Conservation (phyloP, 768 basidiomycete genomes). For the Suillus paluster region DNA sequence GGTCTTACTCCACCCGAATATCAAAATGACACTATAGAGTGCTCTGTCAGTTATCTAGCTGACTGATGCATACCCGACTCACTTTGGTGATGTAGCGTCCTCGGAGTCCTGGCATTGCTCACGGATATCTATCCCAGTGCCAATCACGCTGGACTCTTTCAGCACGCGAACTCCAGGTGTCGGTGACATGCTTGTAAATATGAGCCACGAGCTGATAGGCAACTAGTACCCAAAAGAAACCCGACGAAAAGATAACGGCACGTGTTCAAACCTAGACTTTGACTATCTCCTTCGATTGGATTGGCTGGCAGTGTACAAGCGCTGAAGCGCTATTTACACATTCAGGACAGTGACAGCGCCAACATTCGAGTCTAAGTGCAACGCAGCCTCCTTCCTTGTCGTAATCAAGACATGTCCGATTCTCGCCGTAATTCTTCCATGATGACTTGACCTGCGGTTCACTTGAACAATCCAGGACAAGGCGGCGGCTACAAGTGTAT, state of each 20-base stretch:
- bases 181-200: background rate
- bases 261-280: background rate
- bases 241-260: background rate
- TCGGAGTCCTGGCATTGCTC: too few relatives aligned
- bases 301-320: too few relatives aligned
- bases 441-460: slow-evolving; percentile 35
- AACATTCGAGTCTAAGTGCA: slow-evolving; percentile 52
- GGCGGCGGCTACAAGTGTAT: slow-evolving; percentile 50
- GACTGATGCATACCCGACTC: too few relatives aligned
- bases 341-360: slow-evolving; percentile 51
- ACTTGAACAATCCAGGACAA: slow-evolving; percentile 49
- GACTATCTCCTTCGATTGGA: background rate
- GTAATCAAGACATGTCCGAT: slow-evolving; percentile 67
- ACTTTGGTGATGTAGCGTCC: too few relatives aligned
- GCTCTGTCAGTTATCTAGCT: background rate
- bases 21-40: slow-evolving; percentile 27
- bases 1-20: slow-evolving; percentile 35
- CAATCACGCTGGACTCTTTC: background rate
- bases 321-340: slow-evolving; percentile 26
- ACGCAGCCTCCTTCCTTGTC: slow-evolving; percentile 60
- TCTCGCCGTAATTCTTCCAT: slow-evolving; percentile 37
- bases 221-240: background rate
- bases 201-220: background rate
- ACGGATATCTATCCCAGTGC: background rate
- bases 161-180: background rate